These are phyloP conservation scores for Trichoderma sp. DNA, from an alignment of 2,329 filamentous ascomycete genomes.

Conservation along the genomic window DNA sequence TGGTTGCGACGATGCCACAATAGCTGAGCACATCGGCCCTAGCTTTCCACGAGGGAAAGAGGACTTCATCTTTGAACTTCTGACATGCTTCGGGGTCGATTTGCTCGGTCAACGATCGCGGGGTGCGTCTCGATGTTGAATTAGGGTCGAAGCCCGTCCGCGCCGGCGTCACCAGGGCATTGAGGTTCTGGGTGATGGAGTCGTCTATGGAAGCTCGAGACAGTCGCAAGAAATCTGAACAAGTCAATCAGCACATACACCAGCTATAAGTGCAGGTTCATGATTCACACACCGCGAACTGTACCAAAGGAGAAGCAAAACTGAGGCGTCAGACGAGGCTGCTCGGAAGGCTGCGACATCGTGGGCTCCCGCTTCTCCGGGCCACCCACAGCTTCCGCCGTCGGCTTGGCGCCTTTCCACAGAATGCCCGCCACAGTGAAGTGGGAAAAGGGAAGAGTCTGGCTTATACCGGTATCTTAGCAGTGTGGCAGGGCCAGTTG, in stretches of 20 bases:
- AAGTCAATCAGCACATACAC: neutral
- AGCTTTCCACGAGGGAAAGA: conserved; percentile 88
- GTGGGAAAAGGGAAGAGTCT: conserved; percentile 28
- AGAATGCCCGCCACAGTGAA: conserved; percentile 52
- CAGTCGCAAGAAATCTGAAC: conserved; percentile 85
- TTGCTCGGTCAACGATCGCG: conserved; percentile 52
- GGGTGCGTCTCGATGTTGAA: conserved; percentile 68
- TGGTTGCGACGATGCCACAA: conserved; percentile 84
- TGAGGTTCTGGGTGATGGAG: conserved; percentile 89
- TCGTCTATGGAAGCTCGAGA: conserved; percentile 88
- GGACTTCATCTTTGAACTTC: conserved; percentile 71
- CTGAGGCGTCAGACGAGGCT: conserved; percentile 66
- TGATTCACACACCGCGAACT: conserved; percentile 61
- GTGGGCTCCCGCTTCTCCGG: conserved; percentile 38
- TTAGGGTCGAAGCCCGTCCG: conserved; percentile 73
- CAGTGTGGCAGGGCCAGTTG: conserved; percentile 18
- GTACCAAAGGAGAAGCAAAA: conserved; percentile 75
- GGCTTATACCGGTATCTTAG: neutral
- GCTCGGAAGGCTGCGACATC: conserved; percentile 51
- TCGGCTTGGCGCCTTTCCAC: conserved; percentile 50
- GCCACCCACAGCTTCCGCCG: conserved; percentile 43
- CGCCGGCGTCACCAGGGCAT: conserved; percentile 80
- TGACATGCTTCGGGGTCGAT: conserved; percentile 67
- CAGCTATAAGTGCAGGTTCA: neutral
- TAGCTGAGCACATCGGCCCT: conserved; percentile 84